Base-by-base conservation (phyloP, 345 rosid genomes). In the Ceriops zippeliana region DNA sequence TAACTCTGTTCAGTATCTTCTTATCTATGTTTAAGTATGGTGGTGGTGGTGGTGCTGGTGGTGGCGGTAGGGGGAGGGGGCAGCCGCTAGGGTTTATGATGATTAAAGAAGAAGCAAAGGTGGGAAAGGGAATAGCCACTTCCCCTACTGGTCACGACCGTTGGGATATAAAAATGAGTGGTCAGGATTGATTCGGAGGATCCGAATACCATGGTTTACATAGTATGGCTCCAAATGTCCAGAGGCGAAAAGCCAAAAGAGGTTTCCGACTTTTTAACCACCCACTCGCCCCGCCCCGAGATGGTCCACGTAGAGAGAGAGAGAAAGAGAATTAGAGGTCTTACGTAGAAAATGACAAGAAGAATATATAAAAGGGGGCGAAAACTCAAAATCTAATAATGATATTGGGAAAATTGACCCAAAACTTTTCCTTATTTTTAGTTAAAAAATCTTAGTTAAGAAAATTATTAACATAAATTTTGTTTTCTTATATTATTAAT, bases 1-100 rank as follows among this genome's bases (percentile, higher is more conserved):
- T 58, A 11, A 38, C n/a, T 28, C 30, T 37, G n/a, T 34, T 15
- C 34, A 35, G 5, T 42, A 42, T 42, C 49, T 42, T 15, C 4
- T 42, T 15, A 11, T 11, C 49, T 13, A 9, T 38, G 4, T 38
- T 10, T 2, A 38, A 38, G 46, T 9, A 38, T 38, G 46, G 2
- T 51, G 7, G 31, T 27, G 62, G 62, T 26, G 67, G 61, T 28
- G 7, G 31, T 27, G 62, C 57, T 26, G 67, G 61, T 28, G 71
- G 71, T 73, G 66, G 76, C 63, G 71, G 67, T 61, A 53, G 10
- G 31, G 58, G 68, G 31, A 11, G 56, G 62, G 42, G 71, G 42
- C 26, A 52, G 67, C 66, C 34, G 59, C 59, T 56, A 56, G 59
- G 59, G 59, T 56, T 56, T 56, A 56, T n/a, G 59, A 56, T 56